phyloP scores from a whole-genome alignment of 169 alveolate species.

The Plasmodium billcollinsi region DNA sequence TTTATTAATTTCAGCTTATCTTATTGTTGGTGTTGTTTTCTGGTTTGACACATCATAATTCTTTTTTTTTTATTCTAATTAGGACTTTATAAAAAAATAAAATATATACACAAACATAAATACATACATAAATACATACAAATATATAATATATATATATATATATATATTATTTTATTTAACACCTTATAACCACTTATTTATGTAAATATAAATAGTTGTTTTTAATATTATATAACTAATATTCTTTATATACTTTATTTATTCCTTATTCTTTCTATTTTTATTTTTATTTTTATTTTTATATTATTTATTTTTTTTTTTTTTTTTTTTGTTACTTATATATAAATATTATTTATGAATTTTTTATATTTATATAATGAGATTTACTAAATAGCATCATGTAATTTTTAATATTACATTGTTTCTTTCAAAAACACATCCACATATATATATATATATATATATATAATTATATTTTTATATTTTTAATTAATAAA shows the following conservation, averaged over 20 bases:
- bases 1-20: conserved; percentile 87
- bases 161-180: background rate
- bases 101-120: background rate
- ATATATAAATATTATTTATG: background rate
- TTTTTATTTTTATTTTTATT: background rate
- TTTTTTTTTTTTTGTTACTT: conserved; percentile 3
- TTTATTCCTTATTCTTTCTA: background rate
- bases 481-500: background rate
- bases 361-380: background rate
- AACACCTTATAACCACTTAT: no score
- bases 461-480: background rate
- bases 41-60: conserved; percentile 80
- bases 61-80: background rate
- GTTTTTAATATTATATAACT: background rate
- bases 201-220: no score
- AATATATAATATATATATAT: background rate
- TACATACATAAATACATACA: background rate
- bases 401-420: background rate
- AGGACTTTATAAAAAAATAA: background rate
- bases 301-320: background rate
- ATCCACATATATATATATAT: background rate
- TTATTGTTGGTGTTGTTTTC: conserved; percentile 87
- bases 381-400: no score
- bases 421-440: background rate
- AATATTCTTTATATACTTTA: background rate